Evolutionary conservation across 2,329 filamentous ascomycete genomes (phyloP).

Genomic region (Colletotrichum sojae): DNA sequence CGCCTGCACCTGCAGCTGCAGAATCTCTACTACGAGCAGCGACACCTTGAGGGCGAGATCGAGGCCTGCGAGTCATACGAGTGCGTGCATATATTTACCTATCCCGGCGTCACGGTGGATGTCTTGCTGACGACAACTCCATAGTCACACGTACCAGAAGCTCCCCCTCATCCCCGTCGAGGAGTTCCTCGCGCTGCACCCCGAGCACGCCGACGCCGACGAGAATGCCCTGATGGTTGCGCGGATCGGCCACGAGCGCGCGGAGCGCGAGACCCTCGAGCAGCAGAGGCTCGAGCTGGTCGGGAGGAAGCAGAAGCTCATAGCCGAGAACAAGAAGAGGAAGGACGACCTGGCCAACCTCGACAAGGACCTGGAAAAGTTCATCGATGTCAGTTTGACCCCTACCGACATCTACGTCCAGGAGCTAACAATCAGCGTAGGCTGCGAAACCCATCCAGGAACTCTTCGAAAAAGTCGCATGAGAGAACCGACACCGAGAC

Average conservation of each 20-base stretch:
- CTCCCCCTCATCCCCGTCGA: conserved; percentile 88
- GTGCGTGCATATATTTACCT: conserved; percentile 68
- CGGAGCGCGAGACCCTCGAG: conserved; percentile 87
- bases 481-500: conserved; percentile 42
- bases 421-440: conserved; percentile 57
- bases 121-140: conserved; percentile 41
- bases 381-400: conserved; percentile 80
- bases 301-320: conserved; percentile 74
- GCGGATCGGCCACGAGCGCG: conserved; percentile 91
- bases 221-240: conserved; percentile 90
- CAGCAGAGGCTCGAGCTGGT: conserved; percentile 84
- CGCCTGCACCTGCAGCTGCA: conserved; percentile 92
- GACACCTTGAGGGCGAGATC: conserved; percentile 92
- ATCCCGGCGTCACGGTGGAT: not conserved
- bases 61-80: conserved; percentile 91
- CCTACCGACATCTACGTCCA: not conserved
- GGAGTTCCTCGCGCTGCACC: conserved; percentile 83
- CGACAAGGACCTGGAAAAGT: conserved; percentile 93
- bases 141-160: conserved; percentile 87
- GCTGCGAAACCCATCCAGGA: conserved; percentile 91
- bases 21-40: conserved; percentile 96
- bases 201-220: conserved; percentile 79
- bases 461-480: conserved; percentile 82
- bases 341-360: conserved; percentile 94
- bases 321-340: conserved; percentile 85